phyloP scores from a whole-genome alignment of 768 basidiomycete species.

The Mycena albidolilacea region DNA sequence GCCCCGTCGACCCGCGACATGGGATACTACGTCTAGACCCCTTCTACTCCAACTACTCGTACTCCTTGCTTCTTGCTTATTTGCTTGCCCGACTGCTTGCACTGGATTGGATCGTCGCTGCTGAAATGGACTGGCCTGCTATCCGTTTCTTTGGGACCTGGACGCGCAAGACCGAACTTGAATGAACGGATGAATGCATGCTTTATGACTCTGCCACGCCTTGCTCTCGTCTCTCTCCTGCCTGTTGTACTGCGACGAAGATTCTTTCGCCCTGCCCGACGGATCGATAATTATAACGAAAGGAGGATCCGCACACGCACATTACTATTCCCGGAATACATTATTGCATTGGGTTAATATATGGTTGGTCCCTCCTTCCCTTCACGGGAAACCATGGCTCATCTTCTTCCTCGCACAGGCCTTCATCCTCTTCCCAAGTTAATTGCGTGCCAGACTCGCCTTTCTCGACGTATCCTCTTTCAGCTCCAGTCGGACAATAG shows the following conservation, averaged over 20 bases:
- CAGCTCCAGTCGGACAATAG: background rate
- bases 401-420: background rate
- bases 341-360: slow-evolving; percentile 31
- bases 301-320: slow-evolving; percentile 30
- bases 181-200: slow-evolving; percentile 18
- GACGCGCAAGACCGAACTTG: slow-evolving; percentile 27
- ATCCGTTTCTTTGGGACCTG: slow-evolving; percentile 24
- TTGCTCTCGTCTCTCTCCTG: slow-evolving; percentile 11
- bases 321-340: slow-evolving; percentile 38
- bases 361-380: background rate
- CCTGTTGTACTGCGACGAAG: slow-evolving; percentile 11
- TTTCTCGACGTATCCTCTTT: slow-evolving; percentile 12
- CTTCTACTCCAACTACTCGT: slow-evolving; percentile 32
- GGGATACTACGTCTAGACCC: slow-evolving; percentile 37
- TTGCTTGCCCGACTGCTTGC: slow-evolving; percentile 38
- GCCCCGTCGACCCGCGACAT: slow-evolving; percentile 34
- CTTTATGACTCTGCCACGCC: slow-evolving; percentile 18
- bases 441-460: slow-evolving; percentile 15
- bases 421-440: slow-evolving; percentile 15
- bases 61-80: slow-evolving; percentile 37
- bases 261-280: slow-evolving; percentile 17
- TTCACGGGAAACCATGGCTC: background rate
- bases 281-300: slow-evolving; percentile 26
- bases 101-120: slow-evolving; percentile 33
- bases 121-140: slow-evolving; percentile 28